Conservation (phyloP, 176 grass and related monocot species). For the Triticum monococcum region DNA sequence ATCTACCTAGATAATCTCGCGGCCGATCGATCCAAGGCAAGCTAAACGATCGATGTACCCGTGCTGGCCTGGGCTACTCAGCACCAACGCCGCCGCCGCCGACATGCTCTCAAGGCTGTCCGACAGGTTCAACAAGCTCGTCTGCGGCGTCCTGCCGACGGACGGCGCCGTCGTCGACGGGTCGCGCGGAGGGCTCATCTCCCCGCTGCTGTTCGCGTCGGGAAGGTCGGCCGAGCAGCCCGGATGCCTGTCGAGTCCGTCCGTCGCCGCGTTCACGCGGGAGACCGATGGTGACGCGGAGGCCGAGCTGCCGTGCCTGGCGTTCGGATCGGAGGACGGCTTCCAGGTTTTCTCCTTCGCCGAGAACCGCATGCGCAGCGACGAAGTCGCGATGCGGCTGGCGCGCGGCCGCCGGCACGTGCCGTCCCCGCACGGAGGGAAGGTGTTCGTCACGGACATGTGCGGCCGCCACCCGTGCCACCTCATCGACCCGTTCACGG, state of each 20-base stretch:
- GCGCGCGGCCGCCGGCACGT: conserved; percentile 11
- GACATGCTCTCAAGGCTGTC: not conserved
- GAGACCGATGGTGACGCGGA: not conserved
- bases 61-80: too few species aligned
- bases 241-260: not conserved
- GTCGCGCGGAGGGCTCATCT: not conserved
- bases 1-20: too few species aligned
- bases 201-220: not conserved
- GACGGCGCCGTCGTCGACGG: not conserved
- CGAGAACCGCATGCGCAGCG: not conserved
- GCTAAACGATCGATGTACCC: not conserved
- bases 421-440: conserved; percentile 13
- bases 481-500: conserved; percentile 35
- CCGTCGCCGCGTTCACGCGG: not conserved
- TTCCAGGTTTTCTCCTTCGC: conserved; percentile 5
- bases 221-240: not conserved
- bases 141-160: not conserved
- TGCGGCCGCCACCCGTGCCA: conserved; percentile 28
- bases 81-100: not conserved
- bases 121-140: not conserved
- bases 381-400: not conserved
- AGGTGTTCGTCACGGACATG: conserved; percentile 27
- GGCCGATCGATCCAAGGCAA: too few species aligned
- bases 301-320: not conserved
- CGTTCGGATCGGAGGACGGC: conserved; percentile 16